Evolutionary conservation across 139 green algal species (phyloP), one percentile per base, ranked within the genome.

Genomic region (Marvania coccoides): DNA sequence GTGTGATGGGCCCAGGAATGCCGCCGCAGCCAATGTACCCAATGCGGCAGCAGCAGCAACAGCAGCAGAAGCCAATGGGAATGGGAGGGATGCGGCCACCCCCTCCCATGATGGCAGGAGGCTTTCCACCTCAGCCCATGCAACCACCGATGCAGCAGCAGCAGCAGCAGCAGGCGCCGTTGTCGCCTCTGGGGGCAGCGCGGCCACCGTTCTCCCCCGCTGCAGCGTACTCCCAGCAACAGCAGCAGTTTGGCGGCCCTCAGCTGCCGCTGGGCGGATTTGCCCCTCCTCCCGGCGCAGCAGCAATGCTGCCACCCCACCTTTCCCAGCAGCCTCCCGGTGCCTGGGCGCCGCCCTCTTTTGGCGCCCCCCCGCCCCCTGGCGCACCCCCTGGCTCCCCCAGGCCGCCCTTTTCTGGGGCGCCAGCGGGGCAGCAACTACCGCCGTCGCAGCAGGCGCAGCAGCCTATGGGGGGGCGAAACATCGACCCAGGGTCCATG

Each of bases 401-500:
- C 9, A 9, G 9, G 48, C 48, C 12, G 12, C 9, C 48, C 35
- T 12, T 31, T 59, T 9, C 12, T 9, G 48, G 9, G 37, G 48
- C 9, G 35, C 9, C 48, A 26, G 7, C 56, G n/a, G 8, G 15
- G 23, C 56, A 9, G 12, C 9, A 9, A 28, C 12, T 23, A 28
- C 9, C 9, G 12, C 12, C 35, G 19, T 12, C 48, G 12, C 59
- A 14, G 46, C 19, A 45, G 15, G 19, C 19, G 19, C 42, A 51
- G 19, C 19, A 19, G 19, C 19, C 19, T 19, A 51, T 51, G 42
- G 42, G 42, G 19, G 42, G 42, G 19, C 42, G 42, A 28, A 51
- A 51, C 19, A 66, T 66, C 23, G 59, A 66, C 3, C 59, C 59
- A 2, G 19, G 15, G 26, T 33, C 38, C 29, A 66, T 66, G 35